phyloP scores from a whole-genome alignment of 148 eudicot genomes.

The Chenopodium album region DNA sequence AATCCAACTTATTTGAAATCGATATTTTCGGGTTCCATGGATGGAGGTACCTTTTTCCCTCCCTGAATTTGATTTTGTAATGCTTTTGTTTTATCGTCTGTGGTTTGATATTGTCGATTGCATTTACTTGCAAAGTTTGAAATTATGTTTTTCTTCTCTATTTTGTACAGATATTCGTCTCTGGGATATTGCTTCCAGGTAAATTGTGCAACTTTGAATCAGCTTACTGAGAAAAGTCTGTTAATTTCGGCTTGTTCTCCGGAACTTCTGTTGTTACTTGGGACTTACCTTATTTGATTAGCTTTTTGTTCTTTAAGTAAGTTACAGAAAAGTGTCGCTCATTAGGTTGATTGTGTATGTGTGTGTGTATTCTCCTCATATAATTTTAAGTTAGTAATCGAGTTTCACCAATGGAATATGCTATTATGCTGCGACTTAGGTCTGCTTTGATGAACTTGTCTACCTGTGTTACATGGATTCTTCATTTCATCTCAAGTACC shows the following conservation, averaged over 20 bases:
- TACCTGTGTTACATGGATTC: too few species aligned
- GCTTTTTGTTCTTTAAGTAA: too few species aligned
- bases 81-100: not conserved
- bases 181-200: slow-evolving; percentile 97
- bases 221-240: not conserved
- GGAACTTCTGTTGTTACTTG: not conserved
- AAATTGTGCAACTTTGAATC: slow-evolving; percentile 14
- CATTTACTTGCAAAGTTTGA: not conserved
- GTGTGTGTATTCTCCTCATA: not conserved
- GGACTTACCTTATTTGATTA: too few species aligned
- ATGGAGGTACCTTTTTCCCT: slow-evolving; percentile 66
- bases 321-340: not conserved
- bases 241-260: not conserved
- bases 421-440: not conserved
- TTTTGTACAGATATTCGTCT: slow-evolving; percentile 79
- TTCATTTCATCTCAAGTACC: too few species aligned
- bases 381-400: not conserved
- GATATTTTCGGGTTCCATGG: slow-evolving; percentile 88
- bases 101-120: not conserved
- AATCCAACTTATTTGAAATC: slow-evolving; percentile 76
- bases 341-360: not conserved
- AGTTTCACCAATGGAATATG: not conserved
- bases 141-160: not conserved
- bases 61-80: not conserved
- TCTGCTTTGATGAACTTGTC: not conserved